Evolutionary conservation across 2,329 filamentous ascomycete genomes (phyloP), one percentile per base, ranked within the genome.

Genomic region (Arthroderma sp.): DNA sequence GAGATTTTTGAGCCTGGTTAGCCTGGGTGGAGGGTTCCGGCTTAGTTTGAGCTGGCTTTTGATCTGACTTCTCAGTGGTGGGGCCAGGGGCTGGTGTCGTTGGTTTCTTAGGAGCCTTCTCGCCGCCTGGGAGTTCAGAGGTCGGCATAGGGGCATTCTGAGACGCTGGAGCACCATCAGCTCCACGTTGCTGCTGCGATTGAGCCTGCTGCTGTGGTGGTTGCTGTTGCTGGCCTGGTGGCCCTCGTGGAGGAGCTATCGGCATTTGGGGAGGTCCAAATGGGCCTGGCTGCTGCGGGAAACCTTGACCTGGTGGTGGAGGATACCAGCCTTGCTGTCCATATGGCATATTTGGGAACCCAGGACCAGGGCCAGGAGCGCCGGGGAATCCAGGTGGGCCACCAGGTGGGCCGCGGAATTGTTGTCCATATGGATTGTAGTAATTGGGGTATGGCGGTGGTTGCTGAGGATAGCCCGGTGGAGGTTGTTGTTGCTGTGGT

Each of bases 281-380:
- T 19, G 78, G 81, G 52, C 80, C 84, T 13, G 82, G 84, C 31
- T 73, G 77, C 61, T 81, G 83, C 35, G 84, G 85, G 64, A 89
- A 93, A 25, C 84, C 85, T 71, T 88, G 87, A 5, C 85, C 85
- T 7, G 83, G 82, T 56, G 80, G 82, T 63, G 86, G 86, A 68
- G 86, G 86, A 68, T 84, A 91, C 87, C 88, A 94, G 57, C 85
- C 86, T 52, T 77, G 78, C 51, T 83, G 85, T 61, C 86, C 87
- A 69, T 90, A 94, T 0, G 86, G 85, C 80, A 89, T 85, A 63
- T 83, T 84, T 63, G 83, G 83, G 65, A 85, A 89, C 17, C 81
- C 81, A 62, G 85, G 85, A 25, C 78, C 59, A 7, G 60, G 58
- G 25, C 47, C 47, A 19, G 47, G 47, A 17, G 47, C 47, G n/a